Percentiles rank a stretch among this genome's conserved stretches.
Evolutionary conservation across 163 green algal genomes (phyloP).

Genomic region (Chloromonas sp.): DNA sequence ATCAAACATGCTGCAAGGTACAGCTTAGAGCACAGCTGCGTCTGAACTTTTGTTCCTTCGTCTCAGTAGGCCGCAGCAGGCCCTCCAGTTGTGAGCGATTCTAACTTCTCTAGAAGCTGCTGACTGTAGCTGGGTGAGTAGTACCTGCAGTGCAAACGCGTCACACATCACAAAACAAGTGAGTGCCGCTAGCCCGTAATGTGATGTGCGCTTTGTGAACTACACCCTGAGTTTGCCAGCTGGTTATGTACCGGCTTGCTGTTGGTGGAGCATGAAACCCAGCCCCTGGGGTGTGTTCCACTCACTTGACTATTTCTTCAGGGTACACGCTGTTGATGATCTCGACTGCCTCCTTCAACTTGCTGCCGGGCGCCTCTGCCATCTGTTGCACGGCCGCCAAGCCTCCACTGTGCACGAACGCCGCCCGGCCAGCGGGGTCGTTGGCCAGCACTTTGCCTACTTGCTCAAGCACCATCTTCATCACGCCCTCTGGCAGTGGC

Average conservation of each 20-base stretch:
- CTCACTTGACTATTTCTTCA: conserved; percentile 69
- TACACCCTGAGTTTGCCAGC: too few species aligned
- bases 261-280: too few species aligned
- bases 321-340: conserved; percentile 81
- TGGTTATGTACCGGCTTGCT: too few species aligned
- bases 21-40: too few species aligned
- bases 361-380: conserved; percentile 60
- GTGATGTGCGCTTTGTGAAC: too few species aligned
- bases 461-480: conserved; percentile 76
- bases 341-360: conserved; percentile 74
- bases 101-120: conserved; percentile 80
- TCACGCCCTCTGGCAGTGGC: conserved; percentile 61
- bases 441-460: conserved; percentile 76
- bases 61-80: too few species aligned
- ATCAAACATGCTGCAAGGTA: too few species aligned
- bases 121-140: conserved; percentile 79
- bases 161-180: too few species aligned
- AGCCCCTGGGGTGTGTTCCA: too few species aligned
- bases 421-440: conserved; percentile 57
- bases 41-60: too few species aligned
- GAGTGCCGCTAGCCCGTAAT: too few species aligned
- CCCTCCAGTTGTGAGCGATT: conserved; percentile 13
- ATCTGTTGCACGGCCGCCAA: conserved; percentile 75
- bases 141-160: conserved; percentile 33
- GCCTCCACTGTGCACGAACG: conserved; percentile 77